These are phyloP conservation scores for Ilex asprella DNA, from an alignment of 257 asterid genomes.

Conservation along the genomic window DNA sequence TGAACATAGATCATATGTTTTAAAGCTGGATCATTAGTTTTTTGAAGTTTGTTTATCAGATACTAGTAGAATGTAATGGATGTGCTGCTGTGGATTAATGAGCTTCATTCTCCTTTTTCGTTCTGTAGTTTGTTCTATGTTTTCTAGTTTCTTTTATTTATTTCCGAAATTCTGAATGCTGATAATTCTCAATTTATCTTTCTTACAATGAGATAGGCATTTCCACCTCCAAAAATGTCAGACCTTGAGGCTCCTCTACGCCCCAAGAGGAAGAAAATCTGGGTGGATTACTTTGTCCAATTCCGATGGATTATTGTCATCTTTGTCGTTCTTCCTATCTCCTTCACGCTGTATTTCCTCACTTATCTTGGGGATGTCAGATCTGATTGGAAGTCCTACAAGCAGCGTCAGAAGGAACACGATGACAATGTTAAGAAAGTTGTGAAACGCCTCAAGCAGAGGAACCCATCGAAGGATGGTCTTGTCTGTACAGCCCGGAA, in stretches of 20 bases:
- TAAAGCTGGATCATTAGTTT: too few relatives aligned
- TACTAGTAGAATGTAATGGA: too few relatives aligned
- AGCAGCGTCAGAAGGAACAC: slow-evolving; percentile 52
- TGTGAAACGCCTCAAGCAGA: slow-evolving; percentile 39
- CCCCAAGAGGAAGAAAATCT: slow-evolving; percentile 83
- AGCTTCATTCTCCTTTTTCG: too few relatives aligned
- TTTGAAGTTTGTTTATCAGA: too few relatives aligned
- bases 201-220: slow-evolving; percentile 24
- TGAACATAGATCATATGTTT: too few relatives aligned
- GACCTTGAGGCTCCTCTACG: slow-evolving; percentile 89
- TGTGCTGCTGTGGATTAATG: too few relatives aligned
- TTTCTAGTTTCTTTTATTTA: too few relatives aligned
- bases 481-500: slow-evolving; percentile 93
- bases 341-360: slow-evolving; percentile 67
- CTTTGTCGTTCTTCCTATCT: slow-evolving; percentile 79
- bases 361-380: slow-evolving; percentile 70
- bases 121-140: too few relatives aligned
- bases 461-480: slow-evolving; percentile 42
- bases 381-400: slow-evolving; percentile 70
- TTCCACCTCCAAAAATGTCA: slow-evolving; percentile 41
- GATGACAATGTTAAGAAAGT: slow-evolving; percentile 46
- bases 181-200: background rate
- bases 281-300: slow-evolving; percentile 78
- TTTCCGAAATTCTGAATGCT: too few relatives aligned
- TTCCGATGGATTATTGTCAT: slow-evolving; percentile 90